phyloP scores from a whole-genome alignment of 2,329 filamentous ascomycete species.

The Alternaria ventricosa region DNA sequence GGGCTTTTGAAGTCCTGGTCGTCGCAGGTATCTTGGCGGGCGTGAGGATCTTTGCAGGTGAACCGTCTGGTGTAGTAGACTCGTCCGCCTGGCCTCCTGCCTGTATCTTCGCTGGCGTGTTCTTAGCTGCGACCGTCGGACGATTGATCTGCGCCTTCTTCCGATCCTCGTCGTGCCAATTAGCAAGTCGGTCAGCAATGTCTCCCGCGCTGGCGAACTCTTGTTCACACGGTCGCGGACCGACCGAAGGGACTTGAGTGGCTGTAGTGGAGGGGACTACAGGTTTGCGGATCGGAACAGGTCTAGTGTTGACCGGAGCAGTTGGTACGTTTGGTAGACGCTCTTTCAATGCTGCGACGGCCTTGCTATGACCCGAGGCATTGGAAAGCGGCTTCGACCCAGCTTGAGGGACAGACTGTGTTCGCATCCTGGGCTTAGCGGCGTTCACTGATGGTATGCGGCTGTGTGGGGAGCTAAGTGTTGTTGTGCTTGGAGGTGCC shows the following conservation, averaged over 20 bases:
- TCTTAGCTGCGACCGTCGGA: neutral
- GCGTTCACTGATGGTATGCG: neutral
- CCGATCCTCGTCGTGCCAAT: slow-evolving; percentile 20
- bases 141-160: neutral
- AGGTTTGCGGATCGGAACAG: neutral
- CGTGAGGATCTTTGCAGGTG: neutral
- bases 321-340: neutral
- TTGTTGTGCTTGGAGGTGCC: neutral
- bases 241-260: neutral
- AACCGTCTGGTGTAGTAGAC: neutral
- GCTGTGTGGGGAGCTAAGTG: neutral
- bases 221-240: slow-evolving; percentile 6
- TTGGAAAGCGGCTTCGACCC: neutral
- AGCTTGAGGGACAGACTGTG: neutral
- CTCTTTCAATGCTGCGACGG: neutral
- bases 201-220: slow-evolving; percentile 19
- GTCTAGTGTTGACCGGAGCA: neutral
- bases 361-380: neutral
- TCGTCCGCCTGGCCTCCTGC: neutral
- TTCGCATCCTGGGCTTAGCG: neutral
- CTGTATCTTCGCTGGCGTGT: neutral
- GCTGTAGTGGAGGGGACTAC: neutral
- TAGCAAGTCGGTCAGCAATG: slow-evolving; percentile 19
- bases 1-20: slow-evolving; percentile 13
- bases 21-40: neutral